Percentiles rank a stretch among this genome's conserved stretches.
Evolutionary conservation across 176 grass and related monocot genomes (phyloP).

Genomic region (Aegilops sharonensis): DNA sequence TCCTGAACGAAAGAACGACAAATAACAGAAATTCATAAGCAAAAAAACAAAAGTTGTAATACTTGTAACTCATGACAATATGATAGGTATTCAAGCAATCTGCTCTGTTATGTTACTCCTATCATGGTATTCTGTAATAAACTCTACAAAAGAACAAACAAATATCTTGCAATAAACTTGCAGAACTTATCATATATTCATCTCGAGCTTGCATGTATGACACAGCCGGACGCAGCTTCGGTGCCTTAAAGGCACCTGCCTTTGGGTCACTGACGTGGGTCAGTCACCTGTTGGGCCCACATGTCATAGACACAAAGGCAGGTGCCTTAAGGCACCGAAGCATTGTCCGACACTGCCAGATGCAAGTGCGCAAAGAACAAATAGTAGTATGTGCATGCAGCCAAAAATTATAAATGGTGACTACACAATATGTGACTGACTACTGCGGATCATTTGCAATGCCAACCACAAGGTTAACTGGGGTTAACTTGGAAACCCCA

Average conservation of each 20-base stretch:
- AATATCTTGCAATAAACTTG: not conserved
- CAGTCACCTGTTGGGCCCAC: too few relatives aligned
- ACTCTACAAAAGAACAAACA: not conserved
- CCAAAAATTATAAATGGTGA: not conserved
- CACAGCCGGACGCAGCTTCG: not conserved
- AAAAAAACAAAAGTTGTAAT: not conserved
- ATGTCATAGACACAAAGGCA: too few relatives aligned
- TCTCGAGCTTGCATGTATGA: not conserved
- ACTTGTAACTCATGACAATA: not conserved
- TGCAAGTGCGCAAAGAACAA: not conserved
- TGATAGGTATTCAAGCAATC: not conserved
- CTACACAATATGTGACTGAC: not conserved
- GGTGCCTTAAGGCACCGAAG: too few relatives aligned
- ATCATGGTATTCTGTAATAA: not conserved
- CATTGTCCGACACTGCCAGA: not conserved
- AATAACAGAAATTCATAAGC: not conserved
- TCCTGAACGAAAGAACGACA: conserved; percentile 46
- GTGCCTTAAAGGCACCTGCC: too few relatives aligned
- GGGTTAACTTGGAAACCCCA: not conserved
- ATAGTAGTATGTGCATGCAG: not conserved
- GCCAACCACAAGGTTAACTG: not conserved
- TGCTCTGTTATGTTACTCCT: not conserved
- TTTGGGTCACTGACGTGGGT: too few relatives aligned
- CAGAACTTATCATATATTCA: not conserved
- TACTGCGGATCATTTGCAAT: not conserved